Percentiles rank a stretch among this genome's conserved stretches.
Evolutionary conservation across 2,329 filamentous ascomycete genomes (phyloP).

Genomic region (Pyricularia sp.): DNA sequence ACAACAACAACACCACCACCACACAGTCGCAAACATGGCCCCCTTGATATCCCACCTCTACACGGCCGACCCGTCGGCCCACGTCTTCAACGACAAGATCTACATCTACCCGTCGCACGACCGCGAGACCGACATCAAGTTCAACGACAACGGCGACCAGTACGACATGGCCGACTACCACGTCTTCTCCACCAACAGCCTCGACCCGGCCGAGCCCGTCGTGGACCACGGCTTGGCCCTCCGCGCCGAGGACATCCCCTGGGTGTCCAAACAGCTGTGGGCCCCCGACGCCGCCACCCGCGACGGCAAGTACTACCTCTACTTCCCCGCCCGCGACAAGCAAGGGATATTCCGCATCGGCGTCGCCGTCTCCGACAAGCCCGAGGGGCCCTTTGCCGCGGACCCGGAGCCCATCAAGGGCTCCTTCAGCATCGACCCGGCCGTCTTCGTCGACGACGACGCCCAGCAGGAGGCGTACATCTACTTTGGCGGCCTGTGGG

Average conservation of each 20-base stretch:
- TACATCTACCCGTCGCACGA: slow-evolving; percentile 81
- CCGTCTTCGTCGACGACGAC: slow-evolving; percentile 64
- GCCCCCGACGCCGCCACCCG: slow-evolving; percentile 65
- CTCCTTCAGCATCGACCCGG: slow-evolving; percentile 70
- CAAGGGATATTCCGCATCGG: slow-evolving; percentile 65
- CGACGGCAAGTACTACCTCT: slow-evolving; percentile 61
- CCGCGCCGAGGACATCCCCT: slow-evolving; percentile 56
- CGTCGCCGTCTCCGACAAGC: slow-evolving; percentile 53
- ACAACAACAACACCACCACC: neutral
- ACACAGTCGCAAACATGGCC: slow-evolving; percentile 24
- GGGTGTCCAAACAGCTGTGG: slow-evolving; percentile 74
- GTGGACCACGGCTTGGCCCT: slow-evolving; percentile 67
- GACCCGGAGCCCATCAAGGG: slow-evolving; percentile 57
- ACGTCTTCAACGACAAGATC: slow-evolving; percentile 66
- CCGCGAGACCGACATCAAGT: slow-evolving; percentile 61
- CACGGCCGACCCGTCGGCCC: slow-evolving; percentile 72
- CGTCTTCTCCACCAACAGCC: slow-evolving; percentile 51
- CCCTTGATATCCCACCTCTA: slow-evolving; percentile 68
- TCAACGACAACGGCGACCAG: slow-evolving; percentile 80
- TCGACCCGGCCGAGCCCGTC: slow-evolving; percentile 47
- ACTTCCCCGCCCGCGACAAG: slow-evolving; percentile 67
- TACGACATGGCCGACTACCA: slow-evolving; percentile 83
- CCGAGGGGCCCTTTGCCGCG: slow-evolving; percentile 61
- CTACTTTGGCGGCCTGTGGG: slow-evolving; percentile 76
- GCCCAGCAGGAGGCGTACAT: slow-evolving; percentile 62